phyloP scores from a whole-genome alignment of 257 asterid genomes.

The Phtheirospermum japonicum region DNA sequence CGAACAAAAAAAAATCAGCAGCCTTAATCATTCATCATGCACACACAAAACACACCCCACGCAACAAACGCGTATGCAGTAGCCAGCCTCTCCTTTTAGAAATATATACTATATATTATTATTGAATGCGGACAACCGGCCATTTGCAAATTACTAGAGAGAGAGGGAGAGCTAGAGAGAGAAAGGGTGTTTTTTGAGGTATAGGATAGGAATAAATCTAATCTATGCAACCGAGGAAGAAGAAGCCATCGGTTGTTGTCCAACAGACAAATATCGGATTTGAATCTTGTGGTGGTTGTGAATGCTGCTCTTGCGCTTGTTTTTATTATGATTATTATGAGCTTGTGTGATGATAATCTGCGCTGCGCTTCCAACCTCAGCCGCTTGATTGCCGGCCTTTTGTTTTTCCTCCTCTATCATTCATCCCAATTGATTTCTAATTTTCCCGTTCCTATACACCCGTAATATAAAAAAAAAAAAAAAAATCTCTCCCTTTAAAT shows the following conservation, averaged over 20 bases:
- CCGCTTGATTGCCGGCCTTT: conserved; percentile 90
- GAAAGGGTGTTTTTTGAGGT: conserved; percentile 4
- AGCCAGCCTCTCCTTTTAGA: no score
- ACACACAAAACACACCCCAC: conserved; percentile 17
- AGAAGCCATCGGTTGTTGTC: conserved; percentile 40
- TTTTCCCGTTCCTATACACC: conserved; percentile 97
- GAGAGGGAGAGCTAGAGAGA: background rate
- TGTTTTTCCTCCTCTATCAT: conserved; percentile 81
- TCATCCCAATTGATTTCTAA: conserved; percentile 83
- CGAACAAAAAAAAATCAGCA: background rate
- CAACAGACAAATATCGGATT: conserved; percentile 18
- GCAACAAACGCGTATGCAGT: conserved; percentile 3
- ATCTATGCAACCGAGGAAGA: conserved; percentile 81
- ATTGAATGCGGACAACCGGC: background rate
- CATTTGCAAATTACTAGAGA: background rate
- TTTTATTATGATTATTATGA: conserved; percentile 61
- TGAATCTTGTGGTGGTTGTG: conserved; percentile 20
- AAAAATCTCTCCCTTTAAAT: no score
- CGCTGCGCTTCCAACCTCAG: conserved; percentile 73
- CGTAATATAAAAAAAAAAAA: no score
- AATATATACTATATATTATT: no score
- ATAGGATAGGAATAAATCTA: conserved; percentile 1
- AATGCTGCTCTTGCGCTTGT: conserved; percentile 27
- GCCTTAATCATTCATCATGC: conserved; percentile 25
- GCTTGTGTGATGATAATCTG: conserved; percentile 73